Evolutionary conservation across 148 eudicot genomes (phyloP).

Genomic region (Drosera capensis): DNA sequence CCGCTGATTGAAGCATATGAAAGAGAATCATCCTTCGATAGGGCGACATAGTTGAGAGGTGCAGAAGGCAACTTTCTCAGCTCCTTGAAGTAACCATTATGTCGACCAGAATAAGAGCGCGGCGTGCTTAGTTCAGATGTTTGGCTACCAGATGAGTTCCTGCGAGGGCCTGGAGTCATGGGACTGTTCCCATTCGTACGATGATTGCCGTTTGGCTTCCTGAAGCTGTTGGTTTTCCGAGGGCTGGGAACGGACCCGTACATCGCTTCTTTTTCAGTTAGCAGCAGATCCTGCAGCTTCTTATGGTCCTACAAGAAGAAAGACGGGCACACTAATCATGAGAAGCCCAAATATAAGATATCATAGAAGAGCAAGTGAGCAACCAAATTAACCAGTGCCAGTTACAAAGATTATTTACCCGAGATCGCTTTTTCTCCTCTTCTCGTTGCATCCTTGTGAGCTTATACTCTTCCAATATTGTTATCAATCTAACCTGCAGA

Average conservation of each 20-base stretch:
- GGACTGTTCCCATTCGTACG: constrained; percentile 37
- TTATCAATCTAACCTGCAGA: constrained; percentile 64
- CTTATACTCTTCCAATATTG: constrained; percentile 73
- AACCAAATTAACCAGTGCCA: not conserved
- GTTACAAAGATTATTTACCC: constrained; percentile 21
- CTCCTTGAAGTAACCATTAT: constrained; percentile 53
- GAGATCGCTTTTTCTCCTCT: constrained; percentile 54
- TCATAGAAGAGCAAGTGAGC: not conserved
- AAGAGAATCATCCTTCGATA: constrained; percentile 47
- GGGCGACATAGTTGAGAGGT: constrained; percentile 45
- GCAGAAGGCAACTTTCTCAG: constrained; percentile 42
- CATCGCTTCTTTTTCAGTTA: constrained; percentile 44
- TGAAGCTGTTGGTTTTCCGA: constrained; percentile 44
- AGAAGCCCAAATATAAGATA: not conserved
- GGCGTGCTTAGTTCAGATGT: constrained; percentile 38
- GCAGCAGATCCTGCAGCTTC: constrained; percentile 48
- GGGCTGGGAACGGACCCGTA: constrained; percentile 63
- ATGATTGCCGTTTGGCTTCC: constrained; percentile 39
- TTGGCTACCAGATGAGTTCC: constrained; percentile 29
- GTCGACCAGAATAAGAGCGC: constrained; percentile 38
- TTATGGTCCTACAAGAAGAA: constrained; percentile 37
- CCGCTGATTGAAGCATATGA: constrained; percentile 48
- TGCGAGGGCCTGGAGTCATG: constrained; percentile 46
- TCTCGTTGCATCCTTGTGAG: constrained; percentile 60
- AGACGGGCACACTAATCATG: not conserved